A percentile compares a stretch with the other conserved stretches of the same genome.
Conservation (phyloP, 2,329 filamentous ascomycete species). For the Sarocladiaceae sp. region DNA sequence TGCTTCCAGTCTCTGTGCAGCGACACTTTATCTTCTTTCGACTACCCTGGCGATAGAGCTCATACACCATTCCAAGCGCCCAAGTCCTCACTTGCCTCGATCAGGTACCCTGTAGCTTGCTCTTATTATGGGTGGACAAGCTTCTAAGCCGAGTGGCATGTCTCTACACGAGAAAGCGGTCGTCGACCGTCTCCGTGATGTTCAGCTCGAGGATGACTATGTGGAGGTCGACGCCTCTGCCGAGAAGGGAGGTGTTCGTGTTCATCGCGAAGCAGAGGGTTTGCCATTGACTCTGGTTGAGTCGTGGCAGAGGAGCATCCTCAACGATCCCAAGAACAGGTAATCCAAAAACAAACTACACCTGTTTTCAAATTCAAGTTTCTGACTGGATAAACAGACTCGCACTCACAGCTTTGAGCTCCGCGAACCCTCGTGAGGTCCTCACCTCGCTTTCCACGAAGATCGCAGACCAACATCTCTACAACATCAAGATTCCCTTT, state of each 20-base stretch:
- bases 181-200: constrained; percentile 36
- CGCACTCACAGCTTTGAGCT: constrained; percentile 68
- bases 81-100: background rate
- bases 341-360: too few relatives aligned
- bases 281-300: constrained; percentile 49
- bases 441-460: constrained; percentile 60
- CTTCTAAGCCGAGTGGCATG: constrained; percentile 32
- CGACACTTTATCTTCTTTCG: too few relatives aligned
- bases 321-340: constrained; percentile 64
- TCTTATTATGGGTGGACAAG: constrained; percentile 39
- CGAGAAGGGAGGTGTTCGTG: constrained; percentile 11
- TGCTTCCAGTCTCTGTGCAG: too few relatives aligned
- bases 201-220: constrained; percentile 48
- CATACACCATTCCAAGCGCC: too few relatives aligned
- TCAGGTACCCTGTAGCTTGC: background rate
- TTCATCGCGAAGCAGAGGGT: constrained; percentile 30
- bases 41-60: too few relatives aligned
- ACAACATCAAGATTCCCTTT: constrained; percentile 77
- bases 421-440: constrained; percentile 61
- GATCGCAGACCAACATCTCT: constrained; percentile 71
- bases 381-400: constrained; percentile 44
- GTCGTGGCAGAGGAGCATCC: constrained; percentile 57
- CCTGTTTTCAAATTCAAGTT: background rate
- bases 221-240: constrained; percentile 39
- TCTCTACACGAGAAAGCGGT: constrained; percentile 37